A percentile compares a stretch with the other conserved stretches of the same genome.
Conservation (phyloP, 1,139 yeast genomes). For the Zygoascus hellenicus region DNA sequence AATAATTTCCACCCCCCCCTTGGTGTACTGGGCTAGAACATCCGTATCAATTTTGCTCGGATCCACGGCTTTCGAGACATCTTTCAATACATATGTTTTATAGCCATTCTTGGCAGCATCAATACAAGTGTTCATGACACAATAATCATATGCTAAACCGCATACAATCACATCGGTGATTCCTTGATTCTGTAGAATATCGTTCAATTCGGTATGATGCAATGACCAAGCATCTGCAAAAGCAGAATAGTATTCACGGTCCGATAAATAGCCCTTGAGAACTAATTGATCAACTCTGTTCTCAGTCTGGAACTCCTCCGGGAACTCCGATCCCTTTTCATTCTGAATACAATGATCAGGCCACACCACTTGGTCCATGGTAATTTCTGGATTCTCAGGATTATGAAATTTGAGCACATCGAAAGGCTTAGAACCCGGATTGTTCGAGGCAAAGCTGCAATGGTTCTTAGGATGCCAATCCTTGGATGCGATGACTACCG, state of each 20-base stretch:
- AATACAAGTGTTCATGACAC: constrained; percentile 70
- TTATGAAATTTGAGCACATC: constrained; percentile 42
- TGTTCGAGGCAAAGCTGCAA: constrained; percentile 73
- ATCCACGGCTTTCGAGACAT: constrained; percentile 48
- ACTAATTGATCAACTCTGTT: constrained; percentile 38
- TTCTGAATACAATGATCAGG: constrained; percentile 86
- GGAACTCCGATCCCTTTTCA: constrained; percentile 60
- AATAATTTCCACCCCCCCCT: constrained; percentile 5
- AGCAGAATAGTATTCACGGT: constrained; percentile 86
- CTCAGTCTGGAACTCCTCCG: constrained; percentile 39
- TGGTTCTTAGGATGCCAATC: constrained; percentile 89
- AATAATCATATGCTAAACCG: constrained; percentile 82
- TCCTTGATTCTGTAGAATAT: constrained; percentile 39
- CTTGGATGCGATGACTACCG: constrained; percentile 61
- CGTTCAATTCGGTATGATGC: constrained; percentile 61
- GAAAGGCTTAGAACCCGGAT: constrained; percentile 48
- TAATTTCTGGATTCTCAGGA: constrained; percentile 41
- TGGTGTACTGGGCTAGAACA: not conserved
- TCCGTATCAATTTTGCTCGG: constrained; percentile 10
- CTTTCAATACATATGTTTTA: constrained; percentile 53
- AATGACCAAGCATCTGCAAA: constrained; percentile 74
- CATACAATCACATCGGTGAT: constrained; percentile 64
- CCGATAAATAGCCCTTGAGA: constrained; percentile 62
- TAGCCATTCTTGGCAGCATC: constrained; percentile 62
- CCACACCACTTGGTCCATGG: constrained; percentile 49